Evolutionary conservation across 331 rosid species (phyloP).

Genomic region (Quercus lobata): DNA sequence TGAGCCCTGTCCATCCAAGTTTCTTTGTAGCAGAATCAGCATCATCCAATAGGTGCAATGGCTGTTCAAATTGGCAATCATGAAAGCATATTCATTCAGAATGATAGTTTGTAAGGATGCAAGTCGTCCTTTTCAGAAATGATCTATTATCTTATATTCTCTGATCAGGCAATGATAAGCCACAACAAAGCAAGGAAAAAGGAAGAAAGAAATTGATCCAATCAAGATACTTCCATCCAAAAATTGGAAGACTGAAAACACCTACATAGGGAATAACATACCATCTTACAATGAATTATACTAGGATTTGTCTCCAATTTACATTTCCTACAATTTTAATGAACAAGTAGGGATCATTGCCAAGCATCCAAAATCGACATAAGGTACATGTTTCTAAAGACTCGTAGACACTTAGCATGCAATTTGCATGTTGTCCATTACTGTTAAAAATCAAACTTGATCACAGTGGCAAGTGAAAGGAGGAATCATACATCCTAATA

Average conservation of each 20-base stretch:
- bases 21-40: slow-evolving; percentile 52
- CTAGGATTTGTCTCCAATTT: background rate
- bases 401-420: background rate
- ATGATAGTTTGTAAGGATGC: background rate
- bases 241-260: background rate
- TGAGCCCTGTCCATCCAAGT: slow-evolving; percentile 74
- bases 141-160: background rate
- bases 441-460: background rate
- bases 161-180: background rate
- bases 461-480: background rate
- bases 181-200: background rate
- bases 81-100: background rate
- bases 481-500: background rate
- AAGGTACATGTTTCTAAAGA: background rate
- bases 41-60: slow-evolving; percentile 74
- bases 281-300: background rate
- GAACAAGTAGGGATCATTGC: background rate
- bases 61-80: slow-evolving; percentile 45
- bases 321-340: background rate
- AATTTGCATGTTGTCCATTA: background rate
- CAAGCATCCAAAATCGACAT: background rate
- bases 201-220: background rate
- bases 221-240: background rate
- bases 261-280: background rate
- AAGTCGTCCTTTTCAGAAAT: background rate